A percentile compares a stretch with the other conserved stretches of the same genome.
These are phyloP conservation scores for Ogataea corticis DNA, from an alignment of 805 yeast species.

Conservation along the genomic window DNA sequence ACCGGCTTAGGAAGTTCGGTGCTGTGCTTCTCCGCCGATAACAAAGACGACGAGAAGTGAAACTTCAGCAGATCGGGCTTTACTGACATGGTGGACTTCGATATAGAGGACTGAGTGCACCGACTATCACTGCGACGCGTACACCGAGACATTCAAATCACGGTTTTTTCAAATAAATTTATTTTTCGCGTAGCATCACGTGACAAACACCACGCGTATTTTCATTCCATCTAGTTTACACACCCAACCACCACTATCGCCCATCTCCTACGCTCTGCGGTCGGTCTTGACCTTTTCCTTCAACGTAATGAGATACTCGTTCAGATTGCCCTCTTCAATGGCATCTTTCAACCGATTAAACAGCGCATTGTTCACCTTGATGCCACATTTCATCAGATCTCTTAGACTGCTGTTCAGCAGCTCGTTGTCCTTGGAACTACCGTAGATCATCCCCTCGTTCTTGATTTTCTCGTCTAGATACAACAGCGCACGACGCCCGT, in stretches of 20 bases:
- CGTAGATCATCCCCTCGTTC: slow-evolving; percentile 13
- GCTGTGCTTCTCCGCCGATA: slow-evolving; percentile 3
- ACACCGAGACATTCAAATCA: background rate
- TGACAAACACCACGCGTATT: background rate
- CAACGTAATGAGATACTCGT: slow-evolving; percentile 30
- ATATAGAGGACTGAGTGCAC: background rate
- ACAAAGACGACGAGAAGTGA: slow-evolving; percentile 19
- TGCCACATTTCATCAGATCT: slow-evolving; percentile 26
- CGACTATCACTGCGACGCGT: background rate
- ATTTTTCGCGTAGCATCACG: background rate
- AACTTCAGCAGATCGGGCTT: slow-evolving; percentile 12
- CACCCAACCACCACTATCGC: background rate
- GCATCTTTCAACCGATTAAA: slow-evolving; percentile 26
- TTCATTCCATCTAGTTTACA: background rate
- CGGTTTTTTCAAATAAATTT: background rate
- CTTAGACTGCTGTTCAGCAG: slow-evolving; percentile 20
- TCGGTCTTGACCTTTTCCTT: slow-evolving; percentile 31
- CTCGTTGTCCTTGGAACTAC: slow-evolving; percentile 16
- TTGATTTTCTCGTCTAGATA: slow-evolving; percentile 9
- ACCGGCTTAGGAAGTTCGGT: background rate
- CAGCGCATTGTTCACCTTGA: slow-evolving; percentile 23
- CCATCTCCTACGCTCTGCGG: slow-evolving; percentile 21
- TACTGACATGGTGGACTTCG: slow-evolving; percentile 1
- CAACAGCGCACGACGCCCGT: slow-evolving; percentile 16
- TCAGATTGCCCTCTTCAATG: slow-evolving; percentile 25